Evolutionary conservation across 768 basidiomycete species (phyloP).

Genomic region (Mycena kentingensis): DNA sequence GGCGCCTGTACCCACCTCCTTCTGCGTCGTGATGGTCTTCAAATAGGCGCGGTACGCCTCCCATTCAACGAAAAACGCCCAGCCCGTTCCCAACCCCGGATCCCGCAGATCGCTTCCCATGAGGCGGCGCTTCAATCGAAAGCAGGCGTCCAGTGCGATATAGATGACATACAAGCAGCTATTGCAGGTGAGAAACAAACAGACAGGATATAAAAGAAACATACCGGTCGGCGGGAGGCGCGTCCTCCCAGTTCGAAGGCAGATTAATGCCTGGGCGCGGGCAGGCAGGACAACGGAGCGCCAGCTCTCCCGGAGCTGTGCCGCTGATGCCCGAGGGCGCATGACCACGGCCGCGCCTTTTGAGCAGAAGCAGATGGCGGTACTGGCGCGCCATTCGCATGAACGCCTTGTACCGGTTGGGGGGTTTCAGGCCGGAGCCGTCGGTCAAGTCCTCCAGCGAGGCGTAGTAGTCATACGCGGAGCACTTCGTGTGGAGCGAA

Average conservation of each 20-base stretch:
- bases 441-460: no score
- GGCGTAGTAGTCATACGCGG: no score
- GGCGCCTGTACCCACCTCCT: conserved; percentile 16
- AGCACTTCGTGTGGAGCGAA: no score
- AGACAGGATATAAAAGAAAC: not conserved
- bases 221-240: conserved; percentile 8
- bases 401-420: conserved; percentile 26
- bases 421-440: no score
- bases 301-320: conserved; percentile 12
- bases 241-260: conserved; percentile 13
- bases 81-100: conserved; percentile 22
- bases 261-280: conserved; percentile 31
- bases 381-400: no score
- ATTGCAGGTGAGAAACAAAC: not conserved
- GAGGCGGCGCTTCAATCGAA: conserved; percentile 22
- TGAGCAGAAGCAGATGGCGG: conserved; percentile 23
- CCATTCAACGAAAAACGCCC: no score
- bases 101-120: conserved; percentile 15
- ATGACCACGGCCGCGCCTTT: conserved; percentile 21
- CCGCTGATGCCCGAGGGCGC: not conserved
- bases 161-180: conserved; percentile 18
- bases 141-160: conserved; percentile 28
- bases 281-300: conserved; percentile 29
- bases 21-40: no score
- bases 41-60: no score